A percentile compares a stretch with the other conserved stretches of the same genome.
Conservation (phyloP, 495 filamentous ascomycete species). For the Hyaloscypha finlandica region DNA sequence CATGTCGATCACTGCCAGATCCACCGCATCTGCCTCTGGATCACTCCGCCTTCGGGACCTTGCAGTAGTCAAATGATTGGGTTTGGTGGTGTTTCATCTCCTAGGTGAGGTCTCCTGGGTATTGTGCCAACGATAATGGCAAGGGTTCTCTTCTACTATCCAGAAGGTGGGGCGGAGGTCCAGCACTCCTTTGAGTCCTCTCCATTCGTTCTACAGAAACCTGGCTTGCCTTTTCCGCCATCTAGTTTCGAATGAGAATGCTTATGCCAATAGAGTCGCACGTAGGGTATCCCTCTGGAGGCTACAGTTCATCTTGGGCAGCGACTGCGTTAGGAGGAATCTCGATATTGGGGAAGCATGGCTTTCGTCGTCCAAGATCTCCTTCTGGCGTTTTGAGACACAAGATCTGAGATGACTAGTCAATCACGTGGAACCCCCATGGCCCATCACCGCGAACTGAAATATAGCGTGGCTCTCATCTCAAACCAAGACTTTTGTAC, state of each 20-base stretch:
- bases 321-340: too few species aligned
- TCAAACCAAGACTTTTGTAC: not conserved
- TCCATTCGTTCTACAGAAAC: too few species aligned
- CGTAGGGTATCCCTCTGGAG: too few species aligned
- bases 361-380: too few species aligned
- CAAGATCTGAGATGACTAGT: not conserved
- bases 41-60: not conserved
- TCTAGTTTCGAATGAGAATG: too few species aligned
- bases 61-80: not conserved
- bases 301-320: too few species aligned
- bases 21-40: not conserved
- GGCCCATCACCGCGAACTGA: not conserved
- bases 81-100: not conserved
- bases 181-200: too few species aligned
- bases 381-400: too few species aligned
- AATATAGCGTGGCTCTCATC: not conserved
- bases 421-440: constrained; percentile 4
- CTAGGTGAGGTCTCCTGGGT: not conserved
- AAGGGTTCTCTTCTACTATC: not conserved
- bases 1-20: constrained; percentile 5
- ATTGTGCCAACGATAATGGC: not conserved
- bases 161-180: too few species aligned
- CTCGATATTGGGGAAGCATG: too few species aligned
- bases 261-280: too few species aligned
- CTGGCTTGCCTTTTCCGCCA: too few species aligned